Evolutionary conservation across 768 basidiomycete genomes (phyloP).

Genomic region (Agrocybe chaxingu): DNA sequence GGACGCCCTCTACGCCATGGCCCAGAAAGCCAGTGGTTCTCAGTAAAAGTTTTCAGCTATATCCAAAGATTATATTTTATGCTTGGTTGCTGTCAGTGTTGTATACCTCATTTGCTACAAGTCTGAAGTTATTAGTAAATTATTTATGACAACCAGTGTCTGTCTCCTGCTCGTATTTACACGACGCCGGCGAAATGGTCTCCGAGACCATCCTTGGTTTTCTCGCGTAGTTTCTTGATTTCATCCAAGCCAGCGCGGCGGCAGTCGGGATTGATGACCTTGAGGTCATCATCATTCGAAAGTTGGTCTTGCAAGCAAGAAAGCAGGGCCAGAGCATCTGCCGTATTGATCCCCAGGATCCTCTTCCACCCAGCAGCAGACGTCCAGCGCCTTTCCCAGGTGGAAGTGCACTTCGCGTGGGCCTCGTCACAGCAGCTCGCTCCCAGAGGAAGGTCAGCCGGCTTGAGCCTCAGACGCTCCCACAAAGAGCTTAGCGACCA

Average conservation of each 20-base stretch:
- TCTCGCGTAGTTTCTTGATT: conserved; percentile 15
- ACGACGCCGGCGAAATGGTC: conserved; percentile 26
- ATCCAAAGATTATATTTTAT: too few relatives aligned
- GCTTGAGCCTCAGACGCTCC: conserved; percentile 28
- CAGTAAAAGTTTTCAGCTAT: too few relatives aligned
- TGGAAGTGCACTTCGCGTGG: conserved; percentile 24
- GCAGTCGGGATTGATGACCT: conserved; percentile 25
- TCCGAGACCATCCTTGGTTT: conserved; percentile 19
- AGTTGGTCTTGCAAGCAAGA: conserved; percentile 30
- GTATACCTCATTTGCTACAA: too few relatives aligned
- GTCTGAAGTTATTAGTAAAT: too few relatives aligned
- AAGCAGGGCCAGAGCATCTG: conserved; percentile 29
- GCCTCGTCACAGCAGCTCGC: conserved; percentile 17
- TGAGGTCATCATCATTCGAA: conserved; percentile 28
- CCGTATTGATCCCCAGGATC: conserved; percentile 26
- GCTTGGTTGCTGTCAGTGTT: too few relatives aligned
- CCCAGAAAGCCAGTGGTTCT: conserved; percentile 14
- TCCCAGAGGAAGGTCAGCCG: conserved; percentile 22
- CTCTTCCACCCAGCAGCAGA: conserved; percentile 28
- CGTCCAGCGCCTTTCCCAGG: conserved; percentile 32
- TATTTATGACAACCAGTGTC: too few relatives aligned
- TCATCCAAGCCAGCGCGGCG: conserved; percentile 27
- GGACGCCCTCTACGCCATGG: conserved; percentile 43
- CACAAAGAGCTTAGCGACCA: conserved; percentile 32
- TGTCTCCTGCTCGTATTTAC: neutral